Base-by-base conservation (phyloP, 164 flowering plant species). In the Tetracentron sinense region DNA sequence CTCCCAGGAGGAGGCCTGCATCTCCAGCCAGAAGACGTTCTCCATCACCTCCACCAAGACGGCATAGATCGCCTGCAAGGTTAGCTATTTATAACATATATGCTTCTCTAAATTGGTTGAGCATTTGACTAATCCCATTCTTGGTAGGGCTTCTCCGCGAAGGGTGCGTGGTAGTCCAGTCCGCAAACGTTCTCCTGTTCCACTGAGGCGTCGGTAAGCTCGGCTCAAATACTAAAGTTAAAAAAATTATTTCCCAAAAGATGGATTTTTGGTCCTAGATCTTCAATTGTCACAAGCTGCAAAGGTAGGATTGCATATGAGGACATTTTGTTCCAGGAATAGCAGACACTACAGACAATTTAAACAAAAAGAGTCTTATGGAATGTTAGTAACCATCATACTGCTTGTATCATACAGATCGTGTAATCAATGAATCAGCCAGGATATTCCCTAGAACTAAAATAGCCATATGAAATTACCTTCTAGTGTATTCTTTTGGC, bases 11-110 rank as follows among this genome's bases (percentile, higher is more conserved):
- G 71, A 78, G 97, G 68, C 89, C 84, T 31, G 76, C 81, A 50
- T 87, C 96, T 56, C 94, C 98, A 23, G 63, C 68, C 1, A 81
- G 96, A 72, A 89, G 93, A n/a, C 93, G 87, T 58, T 94, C 93
- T 62, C 96, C 95, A 31, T 79, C 85, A 4, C 80, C 93, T 61
- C 81, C 87, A 28, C 83, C 81, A 22, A 78, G 93, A 72, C 83
- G 97, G 19, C 75, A 62, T 56, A 81, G 96, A 53, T 89, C 97
- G 10, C 99, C 98, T 65, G 71, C 74, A 54, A 82, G 90, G 97
- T 88, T 70, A 48, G 77, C 58, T 60, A 0, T 19, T 1, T 3
- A 7, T 23, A 30, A 29, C 16, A 23, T 25, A 31, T 3, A 25
- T 69, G 11, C 31, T 25, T 30, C 10, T 35, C 7, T 25, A 4